Evolutionary conservation across 139 green algal species (phyloP), one percentile per base, ranked within the genome.

Genomic region (Pleodorina starrii): DNA sequence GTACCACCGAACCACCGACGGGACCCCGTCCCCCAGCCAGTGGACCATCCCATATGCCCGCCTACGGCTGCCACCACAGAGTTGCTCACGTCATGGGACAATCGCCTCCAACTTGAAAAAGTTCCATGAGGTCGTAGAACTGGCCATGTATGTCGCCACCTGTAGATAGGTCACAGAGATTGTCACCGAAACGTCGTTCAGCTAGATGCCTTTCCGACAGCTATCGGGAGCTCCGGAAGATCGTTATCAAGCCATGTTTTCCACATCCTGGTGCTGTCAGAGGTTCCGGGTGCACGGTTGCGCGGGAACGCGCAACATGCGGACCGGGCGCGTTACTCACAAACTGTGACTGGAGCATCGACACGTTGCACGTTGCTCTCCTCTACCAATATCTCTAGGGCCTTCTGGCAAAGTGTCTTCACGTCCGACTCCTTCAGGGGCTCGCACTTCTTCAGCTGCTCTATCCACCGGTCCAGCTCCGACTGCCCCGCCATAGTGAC

Each of bases 121-220:
- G 95, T 95, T 99, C 98, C 90, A 97, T 97, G 11, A 99, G 92
- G 92, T 99, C 98, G 88, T 99, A 98, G 78, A 99, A 99, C 92
- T 99, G 98, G 0, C 98, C 98, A 90, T 99, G 98, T 46, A 99
- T 99, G 91, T 99, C 98, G 5, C 98, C 98, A 87, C 98, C 96
- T 98, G 89, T 78, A 32, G 35, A 73, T 66, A 73, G 63, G 19
- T 36, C 21, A 40, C 32, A 73, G 17, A 25, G 35, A 12, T 48
- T 77, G 69, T 48, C 35, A 36, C 17, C 69, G 54, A 66, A 66
- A 66, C 54, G 54, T 32, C 54, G 54, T 66, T 21, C 9, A n/a
- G n/a, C n/a, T n/a, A n/a, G n/a, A n/a, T n/a, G n/a, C n/a, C n/a
- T n/a, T n/a, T n/a, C n/a, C n/a, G n/a, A n/a, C n/a, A n/a, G n/a